These are phyloP conservation scores for Verticillium nonalfalfae DNA, from an alignment of 2,329 filamentous ascomycete species.

Conservation along the genomic window DNA sequence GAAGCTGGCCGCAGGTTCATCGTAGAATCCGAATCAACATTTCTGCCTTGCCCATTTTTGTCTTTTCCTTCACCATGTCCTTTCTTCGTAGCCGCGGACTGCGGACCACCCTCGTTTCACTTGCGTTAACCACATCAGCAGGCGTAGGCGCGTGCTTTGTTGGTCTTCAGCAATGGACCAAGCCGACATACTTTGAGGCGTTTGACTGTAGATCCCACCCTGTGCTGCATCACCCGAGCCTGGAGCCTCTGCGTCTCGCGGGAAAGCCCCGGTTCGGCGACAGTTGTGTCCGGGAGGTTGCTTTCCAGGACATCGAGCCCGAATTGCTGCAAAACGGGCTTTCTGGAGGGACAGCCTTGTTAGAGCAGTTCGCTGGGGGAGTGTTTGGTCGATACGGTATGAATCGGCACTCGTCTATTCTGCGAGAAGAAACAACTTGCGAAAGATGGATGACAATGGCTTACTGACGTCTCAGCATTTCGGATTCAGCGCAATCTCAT, in stretches of 20 bases:
- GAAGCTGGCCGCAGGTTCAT: not conserved
- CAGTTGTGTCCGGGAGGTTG: constrained; percentile 2
- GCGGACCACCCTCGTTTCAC: not conserved
- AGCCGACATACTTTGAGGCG: constrained; percentile 4
- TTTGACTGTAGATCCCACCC: constrained; percentile 1
- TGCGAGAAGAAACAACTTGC: too few species aligned
- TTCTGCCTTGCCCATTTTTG: not conserved
- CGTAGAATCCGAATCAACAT: not conserved
- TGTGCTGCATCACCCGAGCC: constrained; percentile 4
- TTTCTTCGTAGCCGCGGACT: not conserved
- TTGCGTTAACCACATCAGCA: not conserved
- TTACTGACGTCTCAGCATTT: not conserved
- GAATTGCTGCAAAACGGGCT: constrained; percentile 7
- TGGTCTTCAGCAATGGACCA: constrained; percentile 10
- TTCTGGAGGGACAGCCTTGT: constrained; percentile 3
- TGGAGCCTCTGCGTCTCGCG: constrained; percentile 2
- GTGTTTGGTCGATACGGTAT: constrained; percentile 11
- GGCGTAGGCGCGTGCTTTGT: not conserved
- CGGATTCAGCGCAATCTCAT: constrained; percentile 3
- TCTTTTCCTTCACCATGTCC: not conserved
- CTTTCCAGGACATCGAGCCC: constrained; percentile 2
- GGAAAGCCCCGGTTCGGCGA: constrained; percentile 4
- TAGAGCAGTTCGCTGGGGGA: constrained; percentile 7
- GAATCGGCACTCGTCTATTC: not conserved
- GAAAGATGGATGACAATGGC: not conserved